Evolutionary conservation across 2,329 filamentous ascomycete species (phyloP), one percentile per base, ranked within the genome.

Genomic region (Amesomyces nigricolor): DNA sequence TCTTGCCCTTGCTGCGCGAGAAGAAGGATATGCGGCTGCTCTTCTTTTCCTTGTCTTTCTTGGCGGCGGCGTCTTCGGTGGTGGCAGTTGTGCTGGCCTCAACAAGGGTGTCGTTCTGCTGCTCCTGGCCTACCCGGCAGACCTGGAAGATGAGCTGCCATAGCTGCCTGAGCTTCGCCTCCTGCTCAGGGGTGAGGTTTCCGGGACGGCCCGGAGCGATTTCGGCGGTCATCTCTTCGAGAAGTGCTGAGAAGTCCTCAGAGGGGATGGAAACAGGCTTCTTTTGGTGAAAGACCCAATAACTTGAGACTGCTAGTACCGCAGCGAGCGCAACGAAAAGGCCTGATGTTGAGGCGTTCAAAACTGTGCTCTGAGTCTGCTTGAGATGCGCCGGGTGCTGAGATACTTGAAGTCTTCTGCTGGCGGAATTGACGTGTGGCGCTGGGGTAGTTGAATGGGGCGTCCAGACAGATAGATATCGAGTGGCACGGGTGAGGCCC

Each of bases 161-260:
- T 63, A 97, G 80, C 70, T 95, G 87, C 66, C 87, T 88, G 56
- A 99, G 76, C 74, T 95, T 96, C 61, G 82, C 81, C 65, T 96
- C 89, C 73, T 99, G 85, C 60, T 96, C 91, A 3, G 83, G 71
- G n/a, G 91, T 96, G 56, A 99, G 78, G 63, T 89, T 96, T 57
- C 89, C 91, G 53, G 90, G 82, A 58, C 91, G 85, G 51, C 94
- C 94, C 38, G 86, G 81, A 44, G 79, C 79, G 19, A 67, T 58
- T 63, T 78, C 71, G 30, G 65, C 64, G 22, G 65, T 50, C 63
- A 66, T 65, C 17, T 40, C 43, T 32, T 57, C 22, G 51, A 57
- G 5, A 14, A 48, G 22, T 45, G 61, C 54, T 13, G 53, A 30
- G 17, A 39, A 9, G 11, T 53, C 52, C 35, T 57, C 30, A 2